phyloP scores from a whole-genome alignment of 2,329 filamentous ascomycete genomes.

The Cytospora piceicola region DNA sequence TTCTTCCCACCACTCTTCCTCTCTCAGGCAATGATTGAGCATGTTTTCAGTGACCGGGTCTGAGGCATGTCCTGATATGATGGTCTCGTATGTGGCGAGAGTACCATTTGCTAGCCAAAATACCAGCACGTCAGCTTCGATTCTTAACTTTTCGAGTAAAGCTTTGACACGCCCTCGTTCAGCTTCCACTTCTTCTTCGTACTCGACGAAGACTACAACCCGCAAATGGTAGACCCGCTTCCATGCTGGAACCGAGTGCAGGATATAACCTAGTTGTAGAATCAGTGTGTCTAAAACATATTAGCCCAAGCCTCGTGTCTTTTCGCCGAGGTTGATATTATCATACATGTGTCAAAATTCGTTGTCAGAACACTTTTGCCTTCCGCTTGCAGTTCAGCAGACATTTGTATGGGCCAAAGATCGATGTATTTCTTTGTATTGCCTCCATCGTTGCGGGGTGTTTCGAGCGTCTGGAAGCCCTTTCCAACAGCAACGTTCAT shows the following conservation, averaged over 20 bases:
- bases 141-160: constrained; percentile 78
- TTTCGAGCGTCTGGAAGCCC: constrained; percentile 76
- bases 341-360: constrained; percentile 86
- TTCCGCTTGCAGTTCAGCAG: constrained; percentile 74
- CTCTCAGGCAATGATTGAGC: constrained; percentile 68
- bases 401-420: constrained; percentile 93
- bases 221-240: constrained; percentile 72
- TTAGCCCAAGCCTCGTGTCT: constrained; percentile 27
- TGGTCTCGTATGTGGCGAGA: constrained; percentile 73
- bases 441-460: constrained; percentile 62
- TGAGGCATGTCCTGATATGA: constrained; percentile 70
- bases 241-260: constrained; percentile 82
- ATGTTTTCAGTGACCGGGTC: constrained; percentile 60
- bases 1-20: constrained; percentile 84
- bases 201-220: constrained; percentile 87
- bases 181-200: constrained; percentile 81
- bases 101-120: constrained; percentile 80
- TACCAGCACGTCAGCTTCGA: constrained; percentile 77
- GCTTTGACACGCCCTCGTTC: constrained; percentile 73
- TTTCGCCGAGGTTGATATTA: not conserved
- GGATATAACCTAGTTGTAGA: constrained; percentile 81
- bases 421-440: constrained; percentile 80
- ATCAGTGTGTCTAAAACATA: constrained; percentile 68
- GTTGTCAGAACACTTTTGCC: constrained; percentile 74
- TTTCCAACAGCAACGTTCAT: constrained; percentile 86